phyloP scores from a whole-genome alignment of 108 stramenopile genomes.

The Conticribra guillardii region DNA sequence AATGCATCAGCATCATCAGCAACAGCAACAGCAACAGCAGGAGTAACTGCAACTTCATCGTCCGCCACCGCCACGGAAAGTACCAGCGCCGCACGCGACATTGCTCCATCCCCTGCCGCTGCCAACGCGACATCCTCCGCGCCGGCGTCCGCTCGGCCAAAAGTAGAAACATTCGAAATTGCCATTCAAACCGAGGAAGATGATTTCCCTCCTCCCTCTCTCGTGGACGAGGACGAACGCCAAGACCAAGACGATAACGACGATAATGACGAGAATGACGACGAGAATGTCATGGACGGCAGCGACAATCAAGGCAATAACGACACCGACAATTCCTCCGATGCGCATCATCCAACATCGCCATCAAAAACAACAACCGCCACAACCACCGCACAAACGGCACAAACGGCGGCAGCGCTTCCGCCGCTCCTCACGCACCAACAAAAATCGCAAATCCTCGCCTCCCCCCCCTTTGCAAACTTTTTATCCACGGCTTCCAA shows the following conservation, averaged over 20 bases:
- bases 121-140: conserved; percentile 15
- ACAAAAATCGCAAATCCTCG: too few species aligned
- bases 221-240: conserved; percentile 56
- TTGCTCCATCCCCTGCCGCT: conserved; percentile 8
- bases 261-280: conserved; percentile 21
- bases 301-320: conserved; percentile 8
- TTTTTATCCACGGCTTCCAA: conserved; percentile 83
- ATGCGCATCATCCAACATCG: too few species aligned
- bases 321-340: too few species aligned
- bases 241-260: conserved; percentile 9
- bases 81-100: conserved; percentile 1
- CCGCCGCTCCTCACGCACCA: too few species aligned
- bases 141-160: conserved; percentile 16
- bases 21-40: conserved; percentile 2
- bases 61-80: too few species aligned
- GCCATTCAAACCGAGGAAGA: conserved; percentile 82
- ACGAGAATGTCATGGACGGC: conserved; percentile 2
- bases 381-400: too few species aligned
- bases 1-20: conserved; percentile 1
- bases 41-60: not conserved
- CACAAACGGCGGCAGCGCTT: too few species aligned
- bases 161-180: conserved; percentile 75
- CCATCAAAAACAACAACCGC: too few species aligned
- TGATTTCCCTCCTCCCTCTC: conserved; percentile 68
- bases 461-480: conserved; percentile 62